Base-by-base conservation (phyloP, 192 early-diverging fungal species). In the Thamnidium elegans region DNA sequence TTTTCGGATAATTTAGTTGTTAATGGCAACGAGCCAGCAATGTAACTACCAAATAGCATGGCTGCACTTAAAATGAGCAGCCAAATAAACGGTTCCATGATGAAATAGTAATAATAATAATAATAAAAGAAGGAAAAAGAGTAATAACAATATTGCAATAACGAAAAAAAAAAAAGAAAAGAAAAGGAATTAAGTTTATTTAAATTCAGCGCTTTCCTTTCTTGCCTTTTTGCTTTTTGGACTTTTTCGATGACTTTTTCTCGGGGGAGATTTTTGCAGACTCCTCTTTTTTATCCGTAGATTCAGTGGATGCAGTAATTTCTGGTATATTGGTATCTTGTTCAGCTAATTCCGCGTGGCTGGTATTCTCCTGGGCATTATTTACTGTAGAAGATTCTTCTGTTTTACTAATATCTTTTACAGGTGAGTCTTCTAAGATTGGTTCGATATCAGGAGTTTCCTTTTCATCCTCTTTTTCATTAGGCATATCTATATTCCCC, bases 31-130 rank as follows among this genome's bases (percentile, higher is more conserved):
- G 81, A 88, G 31, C 93, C 95, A 30, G 92, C 92, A 0, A 92
- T 72, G 73, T 93, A 93, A 4, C 93, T 93, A 43, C 92, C 93
- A 45, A 81, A 72, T 50, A 92, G 82, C 95, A 97, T 97, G 53
- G 88, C 78, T 50, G 85, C 65, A 47, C 76, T 82, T 47, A 91
- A 79, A 47, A 88, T 65, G 36, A 88, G 71, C 15, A 91, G 73
- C 79, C 83, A 80, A 62, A 80, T 56, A 62, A 84, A 77, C 4
- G 80, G 67, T 50, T 81, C 75, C 78, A 86, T 51, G 36, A 39
- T 39, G 5, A 39, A 39, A 4, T 39, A 39, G 26, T 26, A 26
- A 26, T 26, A 26, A 26, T 26, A 26, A 26, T 26, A 62, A 62
- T 30, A 34, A 30, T 13, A 62, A 10, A 42, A 42, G 32, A 62